phyloP scores from a whole-genome alignment of 192 early-diverging fungal genomes.

The Coemansia sp. region DNA sequence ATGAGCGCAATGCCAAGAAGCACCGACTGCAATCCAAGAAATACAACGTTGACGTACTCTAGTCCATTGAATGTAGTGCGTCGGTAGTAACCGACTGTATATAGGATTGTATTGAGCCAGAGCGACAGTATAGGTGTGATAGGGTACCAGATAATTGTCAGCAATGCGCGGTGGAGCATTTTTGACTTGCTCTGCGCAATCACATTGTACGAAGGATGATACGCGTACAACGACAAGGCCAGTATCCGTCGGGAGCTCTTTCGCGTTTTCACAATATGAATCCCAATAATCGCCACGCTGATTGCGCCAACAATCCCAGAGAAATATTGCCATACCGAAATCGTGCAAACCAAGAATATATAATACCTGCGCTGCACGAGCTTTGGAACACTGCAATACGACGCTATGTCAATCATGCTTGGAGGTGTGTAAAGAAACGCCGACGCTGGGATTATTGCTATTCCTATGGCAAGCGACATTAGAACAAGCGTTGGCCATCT shows the following conservation, averaged over 20 bases:
- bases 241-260: conserved; percentile 11
- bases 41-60: conserved; percentile 26
- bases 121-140: conserved; percentile 37
- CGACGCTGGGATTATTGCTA: conserved; percentile 22
- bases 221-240: conserved; percentile 2
- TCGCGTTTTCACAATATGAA: conserved; percentile 21
- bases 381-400: conserved; percentile 11
- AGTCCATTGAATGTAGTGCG: conserved; percentile 13
- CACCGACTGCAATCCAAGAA: conserved; percentile 38
- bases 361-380: conserved; percentile 8
- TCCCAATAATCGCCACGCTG: conserved; percentile 16
- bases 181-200: background rate
- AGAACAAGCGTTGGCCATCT: conserved; percentile 20
- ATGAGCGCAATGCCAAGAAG: conserved; percentile 31
- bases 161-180: conserved; percentile 28
- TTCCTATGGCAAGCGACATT: conserved; percentile 4
- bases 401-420: background rate
- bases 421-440: conserved; percentile 14
- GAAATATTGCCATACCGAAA: conserved; percentile 24
- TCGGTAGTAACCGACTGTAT: conserved; percentile 29
- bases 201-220: conserved; percentile 2
- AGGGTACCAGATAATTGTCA: conserved; percentile 42
- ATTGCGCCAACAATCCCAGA: conserved; percentile 31
- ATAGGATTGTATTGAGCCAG: conserved; percentile 35
- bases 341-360: conserved; percentile 9